Evolutionary conservation across 345 rosid genomes (phyloP), one percentile per base, ranked within the genome.

Genomic region (Eucalyptus sp.): DNA sequence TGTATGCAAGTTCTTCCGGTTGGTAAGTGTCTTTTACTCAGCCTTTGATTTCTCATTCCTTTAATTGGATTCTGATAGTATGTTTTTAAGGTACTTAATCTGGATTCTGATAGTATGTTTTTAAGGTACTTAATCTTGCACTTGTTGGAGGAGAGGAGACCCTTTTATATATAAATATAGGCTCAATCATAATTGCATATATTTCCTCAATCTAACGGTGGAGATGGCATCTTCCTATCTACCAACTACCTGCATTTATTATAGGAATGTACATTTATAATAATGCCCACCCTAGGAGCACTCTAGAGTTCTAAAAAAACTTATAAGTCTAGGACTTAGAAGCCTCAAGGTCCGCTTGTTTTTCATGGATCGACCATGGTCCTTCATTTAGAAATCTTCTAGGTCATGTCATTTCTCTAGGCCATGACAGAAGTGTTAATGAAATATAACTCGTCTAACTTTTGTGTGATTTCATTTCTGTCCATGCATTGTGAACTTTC

Each of bases 1-100:
- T 76, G 33, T 89, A 94, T 86, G 89, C 93, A 60, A 93, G 92
- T 89, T 90, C 89, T 92, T 80, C 92, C 89, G 93, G 99, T 97
- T 95, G 87, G 94, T 89, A 88, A 87, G 15, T 43, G 33, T 33
- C 79, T 79, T 54, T 43, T 60, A 60, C 68, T 8, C 31, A 60
- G 1, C 31, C 31, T 60, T 60, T 60, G 5, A 5, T 56, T 56
- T 86, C 43, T 50, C n/a, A 50, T 54, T 86, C 37, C 87, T 22
- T 86, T 31, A 52, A 9, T n/a, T 24, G 49, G n/a, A 49, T 49
- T 12, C 2, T 9, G 13, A 24, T 83, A 33, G 6, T 37, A 79
- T 79, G 48, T 83, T 41, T 81, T 24, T 83, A 37, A 37, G 37
- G 37, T 37, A 37, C 37, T 37, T 37, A 37, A n/a, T n/a, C n/a